These are phyloP conservation scores for Symbiodinium natans DNA, from an alignment of 73 alveolate genomes.

Conservation along the genomic window DNA sequence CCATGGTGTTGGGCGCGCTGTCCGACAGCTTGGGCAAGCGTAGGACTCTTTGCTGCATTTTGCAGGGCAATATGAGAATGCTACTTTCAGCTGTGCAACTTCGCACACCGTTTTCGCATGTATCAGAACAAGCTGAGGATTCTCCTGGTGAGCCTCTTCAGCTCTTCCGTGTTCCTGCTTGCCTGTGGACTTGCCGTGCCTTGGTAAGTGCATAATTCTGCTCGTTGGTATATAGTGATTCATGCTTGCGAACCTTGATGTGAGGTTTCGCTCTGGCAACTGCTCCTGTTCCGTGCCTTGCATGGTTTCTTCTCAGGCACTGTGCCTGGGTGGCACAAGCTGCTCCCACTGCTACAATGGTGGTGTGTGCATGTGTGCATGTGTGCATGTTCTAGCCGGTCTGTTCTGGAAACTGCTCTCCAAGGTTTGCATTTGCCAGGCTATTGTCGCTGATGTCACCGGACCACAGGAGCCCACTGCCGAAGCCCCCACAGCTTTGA, in stretches of 20 bases:
- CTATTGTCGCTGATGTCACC: slow-evolving; percentile 79
- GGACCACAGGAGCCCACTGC: slow-evolving; percentile 23
- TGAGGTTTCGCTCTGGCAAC: slow-evolving; percentile 40
- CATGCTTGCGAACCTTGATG: neutral
- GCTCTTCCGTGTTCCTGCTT: slow-evolving; percentile 38
- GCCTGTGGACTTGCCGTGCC: slow-evolving; percentile 52
- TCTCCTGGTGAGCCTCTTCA: slow-evolving; percentile 34
- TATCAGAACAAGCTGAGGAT: neutral
- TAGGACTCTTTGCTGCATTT: neutral
- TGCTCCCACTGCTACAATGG: too few relatives aligned
- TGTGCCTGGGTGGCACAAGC: neutral
- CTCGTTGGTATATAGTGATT: neutral
- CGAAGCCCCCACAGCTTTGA: neutral
- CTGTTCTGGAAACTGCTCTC: neutral
- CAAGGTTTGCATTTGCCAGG: slow-evolving; percentile 91
- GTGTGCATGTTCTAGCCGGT: too few relatives aligned
- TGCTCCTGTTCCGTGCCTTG: slow-evolving; percentile 50
- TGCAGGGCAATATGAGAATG: too few relatives aligned
- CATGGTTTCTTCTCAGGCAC: slow-evolving; percentile 82
- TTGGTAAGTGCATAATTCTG: neutral
- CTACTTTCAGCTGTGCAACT: neutral
- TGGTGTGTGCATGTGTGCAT: too few relatives aligned
- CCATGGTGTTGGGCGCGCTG: slow-evolving; percentile 56
- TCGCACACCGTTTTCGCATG: too few relatives aligned
- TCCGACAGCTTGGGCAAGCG: slow-evolving; percentile 61